Conservation (phyloP, 2,329 filamentous ascomycete genomes). For the Phoma sp. region DNA sequence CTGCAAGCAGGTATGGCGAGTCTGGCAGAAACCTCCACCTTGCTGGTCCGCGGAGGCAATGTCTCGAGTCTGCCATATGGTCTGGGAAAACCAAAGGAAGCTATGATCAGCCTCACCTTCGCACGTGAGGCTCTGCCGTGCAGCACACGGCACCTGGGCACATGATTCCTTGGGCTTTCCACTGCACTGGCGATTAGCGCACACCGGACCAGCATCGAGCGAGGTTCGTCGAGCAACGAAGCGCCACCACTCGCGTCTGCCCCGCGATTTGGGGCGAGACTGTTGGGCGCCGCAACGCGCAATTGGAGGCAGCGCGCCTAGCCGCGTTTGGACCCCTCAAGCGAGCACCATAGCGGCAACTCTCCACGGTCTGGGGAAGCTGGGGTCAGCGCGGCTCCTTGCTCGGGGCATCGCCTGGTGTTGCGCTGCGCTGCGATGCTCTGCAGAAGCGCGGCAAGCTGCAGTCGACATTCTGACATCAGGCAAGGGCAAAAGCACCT, state of each 20-base stretch:
- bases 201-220: slow-evolving; percentile 9
- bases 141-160: slow-evolving; percentile 2
- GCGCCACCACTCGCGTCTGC: slow-evolving; percentile 6
- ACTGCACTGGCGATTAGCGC: slow-evolving; percentile 7
- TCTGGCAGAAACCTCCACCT: neutral
- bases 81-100: neutral
- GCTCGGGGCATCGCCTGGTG: slow-evolving; percentile 9
- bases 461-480: neutral
- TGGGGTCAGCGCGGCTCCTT: slow-evolving; percentile 15
- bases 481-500: neutral
- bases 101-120: slow-evolving; percentile 3
- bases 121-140: slow-evolving; percentile 13
- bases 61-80: neutral
- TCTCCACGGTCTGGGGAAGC: slow-evolving; percentile 11
- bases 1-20: slow-evolving; percentile 5
- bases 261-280: slow-evolving; percentile 2
- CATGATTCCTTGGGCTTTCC: neutral
- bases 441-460: neutral
- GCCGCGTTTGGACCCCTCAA: slow-evolving; percentile 3
- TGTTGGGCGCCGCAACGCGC: slow-evolving; percentile 4
- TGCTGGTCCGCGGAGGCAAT: neutral
- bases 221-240: slow-evolving; percentile 7
- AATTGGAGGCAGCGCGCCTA: slow-evolving; percentile 4
- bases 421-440: neutral
- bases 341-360: slow-evolving; percentile 8